Base-by-base conservation (phyloP, 768 basidiomycete species). In the Calocera cornea region DNA sequence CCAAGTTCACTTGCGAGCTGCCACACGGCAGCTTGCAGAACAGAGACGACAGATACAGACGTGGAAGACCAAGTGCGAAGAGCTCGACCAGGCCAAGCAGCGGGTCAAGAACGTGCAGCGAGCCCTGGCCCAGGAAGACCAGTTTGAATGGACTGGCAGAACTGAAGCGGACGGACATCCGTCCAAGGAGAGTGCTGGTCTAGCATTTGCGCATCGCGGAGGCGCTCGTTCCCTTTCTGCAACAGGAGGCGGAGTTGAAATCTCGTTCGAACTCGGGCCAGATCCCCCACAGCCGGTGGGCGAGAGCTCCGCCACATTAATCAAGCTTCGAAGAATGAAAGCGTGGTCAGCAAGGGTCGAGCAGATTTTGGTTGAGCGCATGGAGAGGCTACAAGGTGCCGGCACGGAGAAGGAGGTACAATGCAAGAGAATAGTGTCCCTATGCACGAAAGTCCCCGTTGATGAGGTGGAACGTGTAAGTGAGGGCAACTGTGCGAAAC, bases 381-480 rank as follows among this genome's bases (percentile, higher is more conserved):
- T 97, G 68, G 82, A 83, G 73, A 80, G 81, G 34, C 76, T 95
- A 70, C 85, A 90, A 71, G 90, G 88, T 50, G 86, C 87, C 34
- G 88, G 87, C 72, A 88, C 88, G 19, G 92, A 93, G 78, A 92
- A 89, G 77, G 90, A 94, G 74, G 87, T 89, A 72, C 88, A 93
- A 76, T 95, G 91, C 79, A 88, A 90, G 78, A 94, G 86, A 78
- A 87, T 98, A 69, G 87, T 99, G 29, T 86, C 92, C 16, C 79
- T 94, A 44, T 95, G 92, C 75, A 90, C 92, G 2, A 89, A 90
- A 24, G 87, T 94, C 60, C 85, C 89, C 1, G 81, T 90, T 50
- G 92, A 95, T 72, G 86, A 88, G 76, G 89, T 98, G 65, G 95
- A 97, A 75, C 86, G 87, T 74, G 94, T 95, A 75, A 81, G 88